Evolutionary conservation across 2,329 filamentous ascomycete genomes (phyloP), one percentile per base, ranked within the genome.

Genomic region (Arachnomyces sp.): DNA sequence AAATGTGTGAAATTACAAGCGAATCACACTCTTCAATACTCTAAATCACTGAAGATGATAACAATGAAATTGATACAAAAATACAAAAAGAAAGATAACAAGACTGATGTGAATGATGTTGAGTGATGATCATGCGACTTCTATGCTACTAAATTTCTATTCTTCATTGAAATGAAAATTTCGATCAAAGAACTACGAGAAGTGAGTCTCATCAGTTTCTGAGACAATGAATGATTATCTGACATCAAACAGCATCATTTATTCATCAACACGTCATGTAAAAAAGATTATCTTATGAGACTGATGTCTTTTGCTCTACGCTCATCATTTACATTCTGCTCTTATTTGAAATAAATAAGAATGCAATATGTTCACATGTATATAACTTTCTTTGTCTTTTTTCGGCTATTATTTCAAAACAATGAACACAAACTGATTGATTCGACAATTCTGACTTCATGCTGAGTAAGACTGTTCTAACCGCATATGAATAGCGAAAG

Each of bases 11-110:
- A 46, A 16, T 13, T 29, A 34, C 37, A 15, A 25, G 39, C 36
- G 5, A 28, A 38, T 37, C 36, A 48, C 34, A 18, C 17, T 31
- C 41, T 31, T 28, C 29, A 34, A 36, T 44, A 40, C 34, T 38
- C 56, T 9, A 49, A 46, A 47, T 40, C 43, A 34, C 42, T 63
- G 15, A 39, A 49, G 31, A 48, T 36, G 14, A 59, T 57, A 31
- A 52, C 45, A 12, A 61, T 54, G 49, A 47, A 58, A 43, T 47
- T 61, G 13, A 60, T 63, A 50, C 49, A 62, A 35, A 61, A 60
- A 48, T 60, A 60, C 43, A 36, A 48, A 20, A 62, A 62, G 47
- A 53, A 57, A 29, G 50, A 61, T 45, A 47, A 54, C 30, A 50
- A 45, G 42, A 46, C 60, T 36, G 51, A 59, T 14, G 48, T 64